Evolutionary conservation across 495 filamentous ascomycete species (phyloP).

Genomic region (Aspergillus nanangensis): DNA sequence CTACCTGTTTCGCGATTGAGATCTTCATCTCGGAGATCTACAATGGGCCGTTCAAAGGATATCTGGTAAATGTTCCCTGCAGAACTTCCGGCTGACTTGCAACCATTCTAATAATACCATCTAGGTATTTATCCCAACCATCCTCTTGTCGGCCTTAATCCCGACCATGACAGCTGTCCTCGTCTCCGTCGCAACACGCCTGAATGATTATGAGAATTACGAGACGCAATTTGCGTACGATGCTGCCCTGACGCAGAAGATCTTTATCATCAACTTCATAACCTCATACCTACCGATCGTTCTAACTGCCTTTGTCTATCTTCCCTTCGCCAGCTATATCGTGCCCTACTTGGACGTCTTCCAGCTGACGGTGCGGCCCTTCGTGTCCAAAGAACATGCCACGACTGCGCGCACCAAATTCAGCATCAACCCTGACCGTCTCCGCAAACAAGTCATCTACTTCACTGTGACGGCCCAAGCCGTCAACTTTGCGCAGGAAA

Average conservation of each 20-base stretch:
- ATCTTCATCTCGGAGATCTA: slow-evolving; percentile 96
- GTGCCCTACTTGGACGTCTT: slow-evolving; percentile 91
- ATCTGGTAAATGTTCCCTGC: slow-evolving; percentile 62
- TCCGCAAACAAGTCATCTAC: slow-evolving; percentile 93
- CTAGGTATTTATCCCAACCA: slow-evolving; percentile 88
- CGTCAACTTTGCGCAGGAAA: slow-evolving; percentile 81
- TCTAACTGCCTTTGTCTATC: slow-evolving; percentile 93
- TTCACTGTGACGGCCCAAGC: slow-evolving; percentile 95
- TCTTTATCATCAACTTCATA: slow-evolving; percentile 96
- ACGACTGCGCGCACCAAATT: slow-evolving; percentile 57
- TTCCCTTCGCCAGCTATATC: slow-evolving; percentile 83
- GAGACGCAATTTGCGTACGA: slow-evolving; percentile 78
- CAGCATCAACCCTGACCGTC: slow-evolving; percentile 75
- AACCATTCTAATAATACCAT: too few relatives aligned
- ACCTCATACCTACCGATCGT: slow-evolving; percentile 92
- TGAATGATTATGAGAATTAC: slow-evolving; percentile 91
- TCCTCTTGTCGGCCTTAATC: slow-evolving; percentile 73
- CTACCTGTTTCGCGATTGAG: slow-evolving; percentile 87
- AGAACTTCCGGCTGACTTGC: neutral
- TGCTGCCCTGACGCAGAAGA: slow-evolving; percentile 77
- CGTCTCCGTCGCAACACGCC: slow-evolving; percentile 67
- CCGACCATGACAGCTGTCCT: slow-evolving; percentile 76
- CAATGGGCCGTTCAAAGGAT: slow-evolving; percentile 78
- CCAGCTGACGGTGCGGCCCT: slow-evolving; percentile 66
- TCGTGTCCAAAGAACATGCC: slow-evolving; percentile 67